These are phyloP conservation scores for Corniculantispora saksenae DNA, from an alignment of 2,329 filamentous ascomycete genomes.

Conservation along the genomic window DNA sequence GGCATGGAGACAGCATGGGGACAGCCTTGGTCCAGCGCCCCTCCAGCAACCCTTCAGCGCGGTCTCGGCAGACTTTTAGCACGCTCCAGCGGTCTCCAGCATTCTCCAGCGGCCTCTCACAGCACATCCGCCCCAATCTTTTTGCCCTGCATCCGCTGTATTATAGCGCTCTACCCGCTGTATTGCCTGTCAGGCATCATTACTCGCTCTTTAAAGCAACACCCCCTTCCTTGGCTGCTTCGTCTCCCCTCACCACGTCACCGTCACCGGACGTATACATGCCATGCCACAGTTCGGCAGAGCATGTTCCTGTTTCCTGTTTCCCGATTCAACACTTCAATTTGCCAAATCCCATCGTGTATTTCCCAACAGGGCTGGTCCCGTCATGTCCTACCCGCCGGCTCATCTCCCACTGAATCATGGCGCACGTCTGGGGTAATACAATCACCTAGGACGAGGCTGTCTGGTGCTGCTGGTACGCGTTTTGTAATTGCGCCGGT, in stretches of 20 bases:
- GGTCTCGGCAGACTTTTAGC: too few relatives aligned
- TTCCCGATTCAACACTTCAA: neutral
- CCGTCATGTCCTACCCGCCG: neutral
- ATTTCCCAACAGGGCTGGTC: neutral
- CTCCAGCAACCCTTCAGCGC: too few relatives aligned
- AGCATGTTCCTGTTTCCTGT: too few relatives aligned
- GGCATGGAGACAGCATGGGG: too few relatives aligned
- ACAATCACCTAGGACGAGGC: conserved; percentile 10
- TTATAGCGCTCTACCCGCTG: neutral
- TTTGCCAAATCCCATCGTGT: too few relatives aligned
- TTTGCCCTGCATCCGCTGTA: too few relatives aligned
- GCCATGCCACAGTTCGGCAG: too few relatives aligned
- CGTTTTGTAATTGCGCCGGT: conserved; percentile 1
- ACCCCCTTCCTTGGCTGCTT: neutral
- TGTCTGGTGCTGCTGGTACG: neutral
- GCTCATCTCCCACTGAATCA: neutral
- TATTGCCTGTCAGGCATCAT: neutral
- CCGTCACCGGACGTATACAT: too few relatives aligned
- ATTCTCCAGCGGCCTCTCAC: neutral
- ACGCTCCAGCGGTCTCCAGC: too few relatives aligned
- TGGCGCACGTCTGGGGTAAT: conserved; percentile 6
- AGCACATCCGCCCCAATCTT: too few relatives aligned
- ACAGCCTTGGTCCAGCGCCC: too few relatives aligned
- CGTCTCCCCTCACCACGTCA: too few relatives aligned
- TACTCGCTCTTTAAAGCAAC: neutral